Percentiles rank a stretch among this genome's conserved stretches.
These are phyloP conservation scores for Kwoniella newhampshirensis DNA, from an alignment of 768 basidiomycete genomes.

Conservation along the genomic window DNA sequence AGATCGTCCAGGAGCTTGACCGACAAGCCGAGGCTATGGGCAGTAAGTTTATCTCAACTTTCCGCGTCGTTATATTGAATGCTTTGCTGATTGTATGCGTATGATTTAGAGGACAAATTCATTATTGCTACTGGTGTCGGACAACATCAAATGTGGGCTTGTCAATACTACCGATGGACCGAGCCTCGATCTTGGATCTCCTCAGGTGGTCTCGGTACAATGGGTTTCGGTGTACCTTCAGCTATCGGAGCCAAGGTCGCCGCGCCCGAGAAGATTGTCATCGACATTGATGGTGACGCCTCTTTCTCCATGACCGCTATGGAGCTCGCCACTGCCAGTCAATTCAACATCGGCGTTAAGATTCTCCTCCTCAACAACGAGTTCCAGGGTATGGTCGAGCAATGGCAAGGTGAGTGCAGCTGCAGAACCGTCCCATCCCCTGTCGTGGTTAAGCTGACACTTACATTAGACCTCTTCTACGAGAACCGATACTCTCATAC, in stretches of 20 bases:
- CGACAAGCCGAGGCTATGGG: conserved; percentile 62
- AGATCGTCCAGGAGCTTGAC: conserved; percentile 91
- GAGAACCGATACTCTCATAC: conserved; percentile 96
- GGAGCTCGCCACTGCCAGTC: conserved; percentile 93
- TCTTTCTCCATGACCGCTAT: conserved; percentile 99
- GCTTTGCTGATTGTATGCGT: background rate
- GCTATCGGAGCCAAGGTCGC: conserved; percentile 98
- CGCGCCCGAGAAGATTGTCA: conserved; percentile 83
- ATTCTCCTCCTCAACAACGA: conserved; percentile 91
- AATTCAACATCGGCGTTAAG: conserved; percentile 91
- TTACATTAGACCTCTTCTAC: conserved; percentile 98
- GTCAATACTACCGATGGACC: conserved; percentile 88
- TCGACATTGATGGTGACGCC: conserved; percentile 97
- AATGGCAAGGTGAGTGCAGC: conserved; percentile 93
- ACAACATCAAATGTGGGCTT: conserved; percentile 99
- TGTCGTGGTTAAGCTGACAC: too few relatives aligned
- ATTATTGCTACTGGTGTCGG: conserved; percentile 92
- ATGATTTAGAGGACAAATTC: conserved; percentile 67
- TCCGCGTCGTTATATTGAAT: background rate
- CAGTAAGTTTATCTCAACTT: conserved; percentile 40
- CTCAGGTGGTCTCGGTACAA: conserved; percentile 93
- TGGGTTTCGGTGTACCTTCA: conserved; percentile 95
- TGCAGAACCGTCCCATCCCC: too few relatives aligned
- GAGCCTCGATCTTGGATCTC: conserved; percentile 84
- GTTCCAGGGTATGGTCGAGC: conserved; percentile 98